Conservation (phyloP, 1,284 basidiomycete species). For the Irpex sp. region DNA sequence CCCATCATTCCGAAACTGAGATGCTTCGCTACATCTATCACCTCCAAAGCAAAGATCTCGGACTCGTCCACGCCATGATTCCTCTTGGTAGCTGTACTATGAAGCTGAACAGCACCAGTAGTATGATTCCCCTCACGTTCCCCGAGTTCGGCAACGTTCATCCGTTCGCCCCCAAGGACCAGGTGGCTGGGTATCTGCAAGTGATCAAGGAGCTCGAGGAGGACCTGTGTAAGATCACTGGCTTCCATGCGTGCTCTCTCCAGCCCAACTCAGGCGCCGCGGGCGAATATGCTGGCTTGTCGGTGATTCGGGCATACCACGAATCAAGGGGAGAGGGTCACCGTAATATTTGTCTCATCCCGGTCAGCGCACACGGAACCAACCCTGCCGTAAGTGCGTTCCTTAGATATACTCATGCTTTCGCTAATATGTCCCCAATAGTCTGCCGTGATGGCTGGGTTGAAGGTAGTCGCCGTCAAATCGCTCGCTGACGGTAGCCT, state of each 20-base stretch:
- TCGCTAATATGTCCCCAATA: slow-evolving; percentile 24
- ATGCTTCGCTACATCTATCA: slow-evolving; percentile 96
- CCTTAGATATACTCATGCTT: not conserved
- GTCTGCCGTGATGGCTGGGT: slow-evolving; percentile 96
- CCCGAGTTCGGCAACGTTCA: slow-evolving; percentile 89
- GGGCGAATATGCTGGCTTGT: slow-evolving; percentile 94
- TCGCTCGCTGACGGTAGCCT: slow-evolving; percentile 85
- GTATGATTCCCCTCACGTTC: slow-evolving; percentile 95
- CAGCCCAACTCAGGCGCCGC: slow-evolving; percentile 98
- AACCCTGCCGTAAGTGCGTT: slow-evolving; percentile 80
- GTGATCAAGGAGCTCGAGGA: slow-evolving; percentile 88
- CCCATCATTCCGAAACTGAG: slow-evolving; percentile 96
- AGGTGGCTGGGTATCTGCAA: slow-evolving; percentile 84
- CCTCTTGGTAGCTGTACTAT: slow-evolving; percentile 95
- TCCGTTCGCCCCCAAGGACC: slow-evolving; percentile 89
- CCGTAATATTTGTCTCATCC: slow-evolving; percentile 92
- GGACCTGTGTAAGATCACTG: slow-evolving; percentile 92
- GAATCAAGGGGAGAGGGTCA: slow-evolving; percentile 83
- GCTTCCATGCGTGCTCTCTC: slow-evolving; percentile 91
- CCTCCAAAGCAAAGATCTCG: slow-evolving; percentile 92
- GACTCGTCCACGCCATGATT: slow-evolving; percentile 95
- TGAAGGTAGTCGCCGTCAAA: slow-evolving; percentile 95
- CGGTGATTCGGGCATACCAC: slow-evolving; percentile 93
- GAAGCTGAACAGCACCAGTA: slow-evolving; percentile 96
- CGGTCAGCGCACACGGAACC: slow-evolving; percentile 94